Conservation (phyloP, 2,329 filamentous ascomycete species). For the Aspergillus fumigatiaffinis region DNA sequence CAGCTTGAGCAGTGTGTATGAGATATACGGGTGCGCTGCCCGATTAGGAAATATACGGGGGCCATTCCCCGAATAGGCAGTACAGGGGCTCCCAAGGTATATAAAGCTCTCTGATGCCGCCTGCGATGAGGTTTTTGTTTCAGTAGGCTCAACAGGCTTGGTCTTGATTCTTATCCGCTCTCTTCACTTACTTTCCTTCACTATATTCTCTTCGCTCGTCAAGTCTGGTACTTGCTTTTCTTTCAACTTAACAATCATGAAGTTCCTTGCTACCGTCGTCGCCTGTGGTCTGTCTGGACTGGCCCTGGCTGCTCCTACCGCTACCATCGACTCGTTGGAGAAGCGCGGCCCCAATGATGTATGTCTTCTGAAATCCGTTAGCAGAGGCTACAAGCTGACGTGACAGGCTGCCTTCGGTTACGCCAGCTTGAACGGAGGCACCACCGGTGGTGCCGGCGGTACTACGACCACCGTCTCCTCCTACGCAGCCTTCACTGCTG, state of each 20-base stretch:
- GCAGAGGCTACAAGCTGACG: not conserved
- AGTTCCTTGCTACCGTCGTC: not conserved
- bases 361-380: not conserved
- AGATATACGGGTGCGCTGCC: not conserved
- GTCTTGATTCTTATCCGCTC: not conserved
- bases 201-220: not conserved
- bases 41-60: not conserved
- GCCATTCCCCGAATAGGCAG: not conserved
- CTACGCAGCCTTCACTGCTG: slow-evolving; percentile 48
- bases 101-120: not conserved
- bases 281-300: slow-evolving; percentile 16
- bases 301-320: slow-evolving; percentile 25
- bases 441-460: slow-evolving; percentile 54
- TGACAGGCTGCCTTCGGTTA: slow-evolving; percentile 38
- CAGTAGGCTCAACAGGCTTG: not conserved
- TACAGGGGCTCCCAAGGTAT: not conserved
- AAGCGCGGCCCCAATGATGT: slow-evolving; percentile 28
- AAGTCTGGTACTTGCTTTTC: not conserved
- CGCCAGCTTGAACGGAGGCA: slow-evolving; percentile 48
- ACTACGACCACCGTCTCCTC: slow-evolving; percentile 53
- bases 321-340: slow-evolving; percentile 12
- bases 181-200: not conserved
- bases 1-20: not conserved
- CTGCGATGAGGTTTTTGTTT: not conserved
- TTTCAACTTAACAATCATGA: not conserved